Conservation (phyloP, 768 basidiomycete genomes). For the Leucosporidium scottii region DNA sequence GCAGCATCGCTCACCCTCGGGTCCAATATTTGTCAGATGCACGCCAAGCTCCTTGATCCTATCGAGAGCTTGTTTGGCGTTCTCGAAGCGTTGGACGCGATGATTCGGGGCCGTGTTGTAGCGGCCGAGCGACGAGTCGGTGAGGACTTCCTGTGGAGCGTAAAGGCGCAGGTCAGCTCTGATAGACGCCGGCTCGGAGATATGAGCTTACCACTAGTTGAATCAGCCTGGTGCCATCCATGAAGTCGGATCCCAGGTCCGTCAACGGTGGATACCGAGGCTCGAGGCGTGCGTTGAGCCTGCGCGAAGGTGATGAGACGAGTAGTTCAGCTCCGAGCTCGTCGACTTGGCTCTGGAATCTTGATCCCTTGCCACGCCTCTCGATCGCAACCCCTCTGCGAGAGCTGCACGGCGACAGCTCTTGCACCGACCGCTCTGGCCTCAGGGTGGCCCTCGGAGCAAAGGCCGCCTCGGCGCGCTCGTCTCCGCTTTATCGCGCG, state of each 20-base stretch:
- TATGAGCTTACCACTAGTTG: conserved; percentile 68
- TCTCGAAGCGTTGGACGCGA: conserved; percentile 95
- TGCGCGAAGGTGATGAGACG: background rate
- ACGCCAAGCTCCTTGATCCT: conserved; percentile 72
- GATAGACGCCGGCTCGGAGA: no score
- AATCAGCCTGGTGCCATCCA: conserved; percentile 89
- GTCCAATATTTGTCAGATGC: conserved; percentile 94
- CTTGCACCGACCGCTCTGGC: background rate
- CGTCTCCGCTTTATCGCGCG: no score
- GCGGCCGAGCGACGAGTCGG: conserved; percentile 87
- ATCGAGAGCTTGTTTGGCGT: conserved; percentile 91
- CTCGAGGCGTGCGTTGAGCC: conserved; percentile 95
- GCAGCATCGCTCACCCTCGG: conserved; percentile 65
- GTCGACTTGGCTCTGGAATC: no score
- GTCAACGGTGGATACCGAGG: conserved; percentile 75
- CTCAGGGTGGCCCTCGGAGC: background rate
- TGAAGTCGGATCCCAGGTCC: conserved; percentile 81
- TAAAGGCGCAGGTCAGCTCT: conserved; percentile 1
- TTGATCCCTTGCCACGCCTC: no score
- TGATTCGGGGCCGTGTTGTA: conserved; percentile 86
- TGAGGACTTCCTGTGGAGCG: conserved; percentile 82
- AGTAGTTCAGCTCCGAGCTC: background rate
- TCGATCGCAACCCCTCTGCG: background rate
- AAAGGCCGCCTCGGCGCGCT: no score
- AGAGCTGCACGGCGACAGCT: background rate